These are phyloP conservation scores for Rhipidocladum racemiflorum DNA, from an alignment of 176 grass and related monocot genomes.

Conservation along the genomic window DNA sequence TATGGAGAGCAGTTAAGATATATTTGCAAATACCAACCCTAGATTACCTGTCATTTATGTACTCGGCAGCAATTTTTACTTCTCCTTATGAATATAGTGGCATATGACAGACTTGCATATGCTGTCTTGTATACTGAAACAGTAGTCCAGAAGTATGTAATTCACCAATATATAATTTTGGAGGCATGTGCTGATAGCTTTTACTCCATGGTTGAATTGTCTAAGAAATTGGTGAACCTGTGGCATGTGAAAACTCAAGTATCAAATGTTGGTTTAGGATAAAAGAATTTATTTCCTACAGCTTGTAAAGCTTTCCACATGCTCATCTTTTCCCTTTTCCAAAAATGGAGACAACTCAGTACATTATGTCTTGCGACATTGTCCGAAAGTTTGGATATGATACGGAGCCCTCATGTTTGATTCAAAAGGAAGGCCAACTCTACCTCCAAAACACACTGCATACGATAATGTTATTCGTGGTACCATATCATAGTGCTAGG, in stretches of 20 bases:
- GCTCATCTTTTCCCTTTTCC: background rate
- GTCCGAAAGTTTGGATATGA: background rate
- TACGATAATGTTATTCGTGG: background rate
- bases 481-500: background rate
- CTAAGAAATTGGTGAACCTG: background rate
- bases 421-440: background rate
- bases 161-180: background rate
- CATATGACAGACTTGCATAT: background rate
- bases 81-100: background rate
- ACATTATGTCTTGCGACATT: background rate
- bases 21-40: background rate
- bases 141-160: background rate
- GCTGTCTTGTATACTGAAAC: background rate
- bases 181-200: background rate
- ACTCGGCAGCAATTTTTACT: background rate
- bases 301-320: background rate
- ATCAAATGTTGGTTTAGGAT: background rate
- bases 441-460: background rate
- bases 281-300: background rate
- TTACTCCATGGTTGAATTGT: background rate
- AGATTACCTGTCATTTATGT: background rate
- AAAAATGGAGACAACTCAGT: background rate
- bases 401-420: background rate
- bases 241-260: background rate
- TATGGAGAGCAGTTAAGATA: background rate